Conservation (phyloP, 352 stramenopile species). For the Blastocystis sp. region DNA sequence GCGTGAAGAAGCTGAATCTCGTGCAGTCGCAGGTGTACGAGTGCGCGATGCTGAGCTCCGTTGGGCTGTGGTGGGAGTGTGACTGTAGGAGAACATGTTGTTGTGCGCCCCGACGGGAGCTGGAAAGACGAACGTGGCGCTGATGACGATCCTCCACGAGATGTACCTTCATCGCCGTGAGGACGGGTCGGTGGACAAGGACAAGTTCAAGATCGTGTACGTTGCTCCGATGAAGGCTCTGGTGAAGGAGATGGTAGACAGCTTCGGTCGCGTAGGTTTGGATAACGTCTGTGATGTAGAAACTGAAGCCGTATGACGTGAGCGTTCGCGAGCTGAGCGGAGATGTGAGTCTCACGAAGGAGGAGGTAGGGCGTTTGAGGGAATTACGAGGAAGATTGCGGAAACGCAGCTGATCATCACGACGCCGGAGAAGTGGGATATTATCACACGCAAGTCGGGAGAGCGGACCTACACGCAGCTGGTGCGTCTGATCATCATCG, state of each 20-base stretch:
- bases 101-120: slow-evolving; percentile 94
- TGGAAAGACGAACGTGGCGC: slow-evolving; percentile 95
- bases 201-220: slow-evolving; percentile 98
- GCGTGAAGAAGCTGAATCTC: slow-evolving; percentile 93
- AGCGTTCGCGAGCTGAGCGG: slow-evolving; percentile 89
- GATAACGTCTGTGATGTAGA: not conserved
- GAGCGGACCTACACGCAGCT: slow-evolving; percentile 93
- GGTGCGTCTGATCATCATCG: slow-evolving; percentile 94
- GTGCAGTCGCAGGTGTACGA: slow-evolving; percentile 94
- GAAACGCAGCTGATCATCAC: slow-evolving; percentile 98
- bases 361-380: slow-evolving; percentile 66
- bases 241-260: slow-evolving; percentile 96
- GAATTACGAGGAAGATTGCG: slow-evolving; percentile 66
- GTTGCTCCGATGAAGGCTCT: slow-evolving; percentile 99
- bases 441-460: slow-evolving; percentile 94
- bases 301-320: slow-evolving; percentile 74
- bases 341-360: slow-evolving; percentile 88
- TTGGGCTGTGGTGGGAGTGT: slow-evolving; percentile 67
- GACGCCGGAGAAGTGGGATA: slow-evolving; percentile 99
- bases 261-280: slow-evolving; percentile 72
- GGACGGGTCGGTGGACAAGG: slow-evolving; percentile 73
- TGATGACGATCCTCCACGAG: slow-evolving; percentile 94
- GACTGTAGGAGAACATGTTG: slow-evolving; percentile 88
- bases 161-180: slow-evolving; percentile 78
- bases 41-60: slow-evolving; percentile 35